Base-by-base conservation (phyloP, 2,329 filamentous ascomycete genomes). In the Phialocephala sp. region DNA sequence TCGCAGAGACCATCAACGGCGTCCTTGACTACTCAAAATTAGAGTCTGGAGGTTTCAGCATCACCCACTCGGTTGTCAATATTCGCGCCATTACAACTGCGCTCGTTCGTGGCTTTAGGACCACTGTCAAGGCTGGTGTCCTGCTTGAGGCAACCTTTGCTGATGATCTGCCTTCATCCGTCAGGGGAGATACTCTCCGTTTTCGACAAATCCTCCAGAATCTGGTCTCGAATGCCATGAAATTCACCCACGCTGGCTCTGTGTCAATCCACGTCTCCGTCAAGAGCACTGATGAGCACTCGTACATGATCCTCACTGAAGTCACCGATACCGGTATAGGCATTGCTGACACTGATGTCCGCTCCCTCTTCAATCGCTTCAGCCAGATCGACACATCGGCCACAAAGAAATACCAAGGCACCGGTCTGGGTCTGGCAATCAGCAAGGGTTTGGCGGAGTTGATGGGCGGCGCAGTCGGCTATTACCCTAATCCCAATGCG, bases 21-120 rank as follows among this genome's bases (percentile, higher is more conserved):
- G 87, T 90, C 55, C 80, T 89, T n/a, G 87, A 90, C 76, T 89
- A 87, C 72, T 88, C 87, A 11, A 89, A 89, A 69, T 79, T 89
- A 6, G 82, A 84, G 0, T 85, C 85, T 0, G 85, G 85, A n/a
- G 82, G 80, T 41, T 87, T 89, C 66, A 84, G 85, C 2, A 80
- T 89, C 61, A 39, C 9, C 5, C 9, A 20, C 35, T 9, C 8
- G 8, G 6, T 22, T 5, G 22, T 57, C 8, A 57, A 27, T 22
- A 20, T 57, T 14, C 9, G 8, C n/a, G n/a, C 15, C 11, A 57
- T 57, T n/a, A 75, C 85, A 18, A 77, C 77, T 1, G 82, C 83
- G 0, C 83, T 88, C 1, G 76, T 84, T 20, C 81, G 84, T 27
- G 82, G 81, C 66, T 82, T 82, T 59, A 80, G 84, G 66, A 77